Conservation (phyloP, 208 protist genomes). For the Trypanosoma melophagium region DNA sequence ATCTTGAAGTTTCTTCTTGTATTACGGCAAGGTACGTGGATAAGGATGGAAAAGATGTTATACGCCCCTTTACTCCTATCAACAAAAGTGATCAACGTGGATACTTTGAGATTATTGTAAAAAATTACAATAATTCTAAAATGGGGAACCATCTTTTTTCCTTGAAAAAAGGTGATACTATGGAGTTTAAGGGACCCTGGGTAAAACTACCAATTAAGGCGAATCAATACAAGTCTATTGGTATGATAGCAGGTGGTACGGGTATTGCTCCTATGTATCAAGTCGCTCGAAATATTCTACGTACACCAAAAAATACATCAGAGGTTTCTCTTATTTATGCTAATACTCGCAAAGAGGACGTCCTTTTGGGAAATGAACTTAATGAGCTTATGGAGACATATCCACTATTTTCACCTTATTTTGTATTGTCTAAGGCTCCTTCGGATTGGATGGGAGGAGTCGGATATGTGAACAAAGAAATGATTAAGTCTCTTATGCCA, state of each 20-base stretch:
- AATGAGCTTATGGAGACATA: conserved; percentile 88
- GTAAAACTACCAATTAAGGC: conserved; percentile 86
- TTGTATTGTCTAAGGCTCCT: conserved; percentile 87
- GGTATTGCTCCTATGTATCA: conserved; percentile 95
- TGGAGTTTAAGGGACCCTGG: conserved; percentile 91
- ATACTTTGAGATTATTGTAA: conserved; percentile 89
- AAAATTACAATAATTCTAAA: conserved; percentile 87
- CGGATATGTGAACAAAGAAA: conserved; percentile 86
- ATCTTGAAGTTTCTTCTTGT: conserved; percentile 79
- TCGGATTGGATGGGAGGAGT: conserved; percentile 91
- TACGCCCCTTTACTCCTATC: conserved; percentile 89
- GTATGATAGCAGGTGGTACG: conserved; percentile 92
- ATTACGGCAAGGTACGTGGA: conserved; percentile 69
- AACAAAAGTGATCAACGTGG: conserved; percentile 78
- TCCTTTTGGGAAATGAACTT: conserved; percentile 91
- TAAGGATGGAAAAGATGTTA: conserved; percentile 75
- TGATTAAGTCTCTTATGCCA: conserved; percentile 89
- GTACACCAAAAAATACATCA: conserved; percentile 80
- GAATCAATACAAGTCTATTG: conserved; percentile 90
- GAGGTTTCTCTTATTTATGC: conserved; percentile 89
- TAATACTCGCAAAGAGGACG: conserved; percentile 91
- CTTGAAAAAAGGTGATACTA: conserved; percentile 89
- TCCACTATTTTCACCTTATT: conserved; percentile 91
- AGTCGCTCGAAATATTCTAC: conserved; percentile 77
- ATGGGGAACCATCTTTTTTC: conserved; percentile 91